These are phyloP conservation scores for Eremothecium sinecaudum DNA, from an alignment of 1,139 yeast species.

Conservation along the genomic window DNA sequence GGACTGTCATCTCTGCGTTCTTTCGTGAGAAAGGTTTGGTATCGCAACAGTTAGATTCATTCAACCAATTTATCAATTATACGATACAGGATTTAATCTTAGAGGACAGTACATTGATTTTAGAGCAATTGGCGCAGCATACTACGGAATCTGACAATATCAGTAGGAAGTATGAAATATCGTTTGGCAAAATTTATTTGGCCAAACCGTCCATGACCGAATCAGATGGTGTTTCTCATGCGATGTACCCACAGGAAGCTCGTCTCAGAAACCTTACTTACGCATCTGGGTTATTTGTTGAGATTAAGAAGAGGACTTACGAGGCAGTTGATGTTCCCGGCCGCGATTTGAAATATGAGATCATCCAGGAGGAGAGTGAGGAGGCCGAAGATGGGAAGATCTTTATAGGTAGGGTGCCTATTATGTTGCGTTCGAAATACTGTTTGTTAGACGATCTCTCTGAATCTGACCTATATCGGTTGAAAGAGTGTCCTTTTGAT, in stretches of 20 bases:
- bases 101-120: conserved; percentile 87
- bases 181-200: conserved; percentile 91
- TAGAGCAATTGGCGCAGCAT: conserved; percentile 98
- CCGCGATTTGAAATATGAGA: conserved; percentile 65
- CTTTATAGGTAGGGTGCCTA: conserved; percentile 92
- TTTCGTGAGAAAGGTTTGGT: conserved; percentile 95
- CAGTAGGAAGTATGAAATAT: conserved; percentile 86
- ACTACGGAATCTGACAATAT: conserved; percentile 82
- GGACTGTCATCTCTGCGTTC: conserved; percentile 95
- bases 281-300: conserved; percentile 91
- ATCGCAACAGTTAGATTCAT: conserved; percentile 95
- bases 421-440: conserved; percentile 93
- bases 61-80: conserved; percentile 94
- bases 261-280: conserved; percentile 91
- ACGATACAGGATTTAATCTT: conserved; percentile 94
- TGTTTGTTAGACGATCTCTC: conserved; percentile 87
- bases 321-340: conserved; percentile 68
- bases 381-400: conserved; percentile 64
- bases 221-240: conserved; percentile 98
- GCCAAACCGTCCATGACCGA: conserved; percentile 98
- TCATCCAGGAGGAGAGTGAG: conserved; percentile 37
- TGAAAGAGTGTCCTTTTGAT: conserved; percentile 97
- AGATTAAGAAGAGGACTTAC: conserved; percentile 84
- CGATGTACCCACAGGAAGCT: conserved; percentile 97
- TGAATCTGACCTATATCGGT: conserved; percentile 90